phyloP scores from a whole-genome alignment of 768 basidiomycete genomes.

The Macrolepiota albuminosa region DNA sequence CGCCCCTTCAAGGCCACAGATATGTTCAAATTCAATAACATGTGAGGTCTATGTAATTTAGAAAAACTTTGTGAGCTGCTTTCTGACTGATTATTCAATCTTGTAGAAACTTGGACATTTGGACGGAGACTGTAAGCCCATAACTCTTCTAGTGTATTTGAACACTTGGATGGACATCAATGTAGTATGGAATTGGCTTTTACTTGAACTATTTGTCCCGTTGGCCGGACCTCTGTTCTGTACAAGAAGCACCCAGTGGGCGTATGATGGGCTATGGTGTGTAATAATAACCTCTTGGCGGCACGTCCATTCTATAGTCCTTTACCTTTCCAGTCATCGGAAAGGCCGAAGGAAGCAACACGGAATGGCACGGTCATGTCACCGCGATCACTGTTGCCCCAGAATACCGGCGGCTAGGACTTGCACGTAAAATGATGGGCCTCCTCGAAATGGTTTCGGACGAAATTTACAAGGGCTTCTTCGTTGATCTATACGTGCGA shows the following conservation, averaged over 20 bases:
- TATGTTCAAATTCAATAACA: constrained; percentile 89
- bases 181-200: constrained; percentile 81
- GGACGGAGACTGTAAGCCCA: constrained; percentile 91
- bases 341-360: constrained; percentile 76
- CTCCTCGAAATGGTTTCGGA: constrained; percentile 85
- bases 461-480: constrained; percentile 75
- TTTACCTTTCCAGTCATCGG: constrained; percentile 56
- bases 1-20: constrained; percentile 87
- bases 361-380: constrained; percentile 92
- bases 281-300: constrained; percentile 19
- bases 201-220: constrained; percentile 85
- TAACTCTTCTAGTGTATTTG: neutral
- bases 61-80: constrained; percentile 4
- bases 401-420: constrained; percentile 81
- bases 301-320: constrained; percentile 1
- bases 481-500: constrained; percentile 94
- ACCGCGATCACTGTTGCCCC: constrained; percentile 95
- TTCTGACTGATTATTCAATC: neutral
- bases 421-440: constrained; percentile 84
- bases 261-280: constrained; percentile 92
- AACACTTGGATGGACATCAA: neutral
- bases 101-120: constrained; percentile 84
- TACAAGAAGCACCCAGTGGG: constrained; percentile 75
- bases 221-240: constrained; percentile 90
- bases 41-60: constrained; percentile 37